phyloP scores from a whole-genome alignment of 2,329 filamentous ascomycete species.

The Colletotrichum sp. region DNA sequence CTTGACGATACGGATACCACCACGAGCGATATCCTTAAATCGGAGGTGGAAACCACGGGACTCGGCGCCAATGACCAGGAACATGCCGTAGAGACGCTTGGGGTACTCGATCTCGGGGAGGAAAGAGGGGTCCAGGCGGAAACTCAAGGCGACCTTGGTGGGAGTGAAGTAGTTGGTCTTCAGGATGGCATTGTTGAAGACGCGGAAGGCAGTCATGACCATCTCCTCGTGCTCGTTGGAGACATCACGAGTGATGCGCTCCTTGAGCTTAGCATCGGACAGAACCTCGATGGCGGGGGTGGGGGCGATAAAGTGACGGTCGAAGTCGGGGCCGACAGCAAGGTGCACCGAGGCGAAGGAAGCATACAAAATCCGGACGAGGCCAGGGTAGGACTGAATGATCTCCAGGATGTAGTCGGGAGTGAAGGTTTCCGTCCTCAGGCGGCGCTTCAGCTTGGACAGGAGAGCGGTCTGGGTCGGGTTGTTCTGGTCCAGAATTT shows the following conservation, averaged over 20 bases:
- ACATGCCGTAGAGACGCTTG: constrained; percentile 95
- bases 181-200: constrained; percentile 91
- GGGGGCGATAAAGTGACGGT: constrained; percentile 56
- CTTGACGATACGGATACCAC: constrained; percentile 98
- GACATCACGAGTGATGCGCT: constrained; percentile 79
- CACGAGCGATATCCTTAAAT: constrained; percentile 95
- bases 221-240: constrained; percentile 95
- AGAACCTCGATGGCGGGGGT: constrained; percentile 71
- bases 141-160: constrained; percentile 97
- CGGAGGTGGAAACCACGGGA: constrained; percentile 96
- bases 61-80: constrained; percentile 95
- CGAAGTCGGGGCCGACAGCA: constrained; percentile 54
- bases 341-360: constrained; percentile 90
- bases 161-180: constrained; percentile 99
- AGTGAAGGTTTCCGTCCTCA: constrained; percentile 96
- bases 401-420: constrained; percentile 98
- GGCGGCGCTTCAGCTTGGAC: constrained; percentile 86
- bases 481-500: constrained; percentile 81
- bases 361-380: constrained; percentile 88
- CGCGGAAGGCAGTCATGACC: constrained; percentile 95
- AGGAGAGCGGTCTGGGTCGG: constrained; percentile 21
- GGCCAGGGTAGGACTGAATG: constrained; percentile 85
- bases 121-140: constrained; percentile 89
- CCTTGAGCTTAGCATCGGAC: constrained; percentile 74
- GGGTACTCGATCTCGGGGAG: constrained; percentile 92